Evolutionary conservation across 306 rosid genomes (phyloP), one percentile per base, ranked within the genome.

Genomic region (Mimosa pudica): DNA sequence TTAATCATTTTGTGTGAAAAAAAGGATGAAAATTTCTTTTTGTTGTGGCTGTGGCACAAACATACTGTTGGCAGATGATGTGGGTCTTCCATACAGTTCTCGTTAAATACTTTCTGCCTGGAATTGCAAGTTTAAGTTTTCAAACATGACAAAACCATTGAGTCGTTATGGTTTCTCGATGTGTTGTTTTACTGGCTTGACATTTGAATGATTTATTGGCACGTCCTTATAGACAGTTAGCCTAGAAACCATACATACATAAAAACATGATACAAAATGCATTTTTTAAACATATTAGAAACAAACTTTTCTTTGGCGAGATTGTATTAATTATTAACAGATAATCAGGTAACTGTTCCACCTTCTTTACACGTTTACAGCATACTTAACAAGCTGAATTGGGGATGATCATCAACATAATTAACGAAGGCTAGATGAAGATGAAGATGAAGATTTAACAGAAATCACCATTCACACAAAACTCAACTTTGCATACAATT

Each of bases 391-490:
- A 70, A 12, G 33, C 32, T 46, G 57, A 70, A 45, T 35, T 0
- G 24, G 12, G 48, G 8, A 42, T 18, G 35, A 9, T 24, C 73
- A 10, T 67, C 73, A n/a, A n/a, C 32, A 42, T 18, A 18, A 67
- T 41, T 41, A 69, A 69, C 17, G 10, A 69, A 9, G 74, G 74
- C 74, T 20, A 20, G 20, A 45, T 45, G n/a, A 17, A n/a, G 85
- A 83, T 77, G 78, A 55, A 74, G 20, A 79, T 65, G 67, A 76
- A 67, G 73, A 58, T 79, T 32, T 55, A 41, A 73, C 75, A 83
- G 68, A 71, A 83, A 74, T 81, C 60, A 70, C 62, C 77, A 55
- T 62, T 80, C 87, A 78, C 79, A 82, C 87, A 91, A 85, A 86
- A 88, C 77, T 80, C 86, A 73, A 70, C 78, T 70, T 80, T 82